Percentiles rank a stretch among this genome's conserved stretches.
Evolutionary conservation across 306 rosid species (phyloP).

Genomic region (Pyrus bretschneideri): DNA sequence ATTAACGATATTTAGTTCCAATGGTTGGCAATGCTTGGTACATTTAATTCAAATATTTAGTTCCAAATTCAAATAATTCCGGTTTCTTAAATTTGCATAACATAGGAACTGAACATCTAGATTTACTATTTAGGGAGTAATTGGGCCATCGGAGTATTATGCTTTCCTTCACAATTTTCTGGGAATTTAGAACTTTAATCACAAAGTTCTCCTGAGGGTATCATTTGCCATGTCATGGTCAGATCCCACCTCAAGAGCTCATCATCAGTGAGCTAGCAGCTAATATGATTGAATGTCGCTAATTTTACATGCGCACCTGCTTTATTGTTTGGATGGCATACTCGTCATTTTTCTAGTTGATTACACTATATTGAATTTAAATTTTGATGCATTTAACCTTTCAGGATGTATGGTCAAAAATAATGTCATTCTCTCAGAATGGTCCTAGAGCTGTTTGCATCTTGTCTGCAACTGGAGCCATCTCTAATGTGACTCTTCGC

Average conservation of each 20-base stretch:
- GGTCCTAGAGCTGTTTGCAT: conserved; percentile 55
- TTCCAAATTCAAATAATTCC: neutral
- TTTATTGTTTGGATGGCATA: neutral
- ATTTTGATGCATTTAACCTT: conserved; percentile 9
- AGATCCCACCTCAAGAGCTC: neutral
- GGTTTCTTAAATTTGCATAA: neutral
- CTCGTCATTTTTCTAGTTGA: neutral
- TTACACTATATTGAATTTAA: neutral
- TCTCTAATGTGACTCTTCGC: conserved; percentile 68
- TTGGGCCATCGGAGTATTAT: neutral
- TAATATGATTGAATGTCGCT: neutral
- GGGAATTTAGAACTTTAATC: neutral
- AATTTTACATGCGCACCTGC: too few species aligned
- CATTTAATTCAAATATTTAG: neutral
- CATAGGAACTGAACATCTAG: neutral
- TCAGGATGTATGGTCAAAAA: conserved; percentile 57
- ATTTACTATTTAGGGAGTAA: neutral
- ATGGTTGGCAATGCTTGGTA: neutral
- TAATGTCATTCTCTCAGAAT: conserved; percentile 54
- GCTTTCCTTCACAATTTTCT: neutral
- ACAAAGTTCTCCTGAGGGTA: neutral
- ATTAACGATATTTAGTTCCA: neutral
- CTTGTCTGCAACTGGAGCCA: conserved; percentile 62
- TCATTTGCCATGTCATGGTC: neutral
- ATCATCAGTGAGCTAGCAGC: neutral